A percentile compares a stretch with the other conserved stretches of the same genome.
Conservation (phyloP, 352 stramenopile genomes). For the Achlya hypogyna region DNA sequence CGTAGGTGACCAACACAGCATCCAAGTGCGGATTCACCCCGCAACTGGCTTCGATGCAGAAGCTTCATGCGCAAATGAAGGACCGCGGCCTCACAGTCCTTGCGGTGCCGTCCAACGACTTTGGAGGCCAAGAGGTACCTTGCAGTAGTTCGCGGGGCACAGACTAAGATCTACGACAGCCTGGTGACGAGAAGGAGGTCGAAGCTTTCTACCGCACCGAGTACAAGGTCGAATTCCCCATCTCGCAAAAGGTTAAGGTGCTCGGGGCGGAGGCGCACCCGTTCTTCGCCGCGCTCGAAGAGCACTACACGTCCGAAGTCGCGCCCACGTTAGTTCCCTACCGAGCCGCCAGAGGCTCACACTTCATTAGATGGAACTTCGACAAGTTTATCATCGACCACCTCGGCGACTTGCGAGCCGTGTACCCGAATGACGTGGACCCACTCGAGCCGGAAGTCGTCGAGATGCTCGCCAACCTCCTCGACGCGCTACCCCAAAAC, state of each 20-base stretch:
- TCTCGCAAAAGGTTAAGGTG: slow-evolving; percentile 42
- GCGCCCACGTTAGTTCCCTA: slow-evolving; percentile 36
- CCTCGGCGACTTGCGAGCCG: slow-evolving; percentile 43
- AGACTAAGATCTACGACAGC: neutral
- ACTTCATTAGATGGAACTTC: slow-evolving; percentile 53
- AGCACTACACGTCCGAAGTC: slow-evolving; percentile 53
- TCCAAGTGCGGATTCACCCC: slow-evolving; percentile 41
- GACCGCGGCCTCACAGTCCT: slow-evolving; percentile 41
- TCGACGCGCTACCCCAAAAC: slow-evolving; percentile 33
- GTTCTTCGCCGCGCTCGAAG: slow-evolving; percentile 54
- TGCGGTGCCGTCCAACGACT: slow-evolving; percentile 62
- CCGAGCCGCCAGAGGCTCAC: neutral
- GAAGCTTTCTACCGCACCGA: slow-evolving; percentile 30
- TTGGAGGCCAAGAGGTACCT: slow-evolving; percentile 45
- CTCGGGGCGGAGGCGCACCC: slow-evolving; percentile 37
- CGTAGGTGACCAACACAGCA: slow-evolving; percentile 46
- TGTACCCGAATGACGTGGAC: slow-evolving; percentile 70
- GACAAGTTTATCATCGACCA: slow-evolving; percentile 74
- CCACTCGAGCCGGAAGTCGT: slow-evolving; percentile 47
- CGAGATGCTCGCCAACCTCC: slow-evolving; percentile 50
- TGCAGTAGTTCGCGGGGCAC: neutral
- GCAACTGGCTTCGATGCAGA: slow-evolving; percentile 46
- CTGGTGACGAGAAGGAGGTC: slow-evolving; percentile 32
- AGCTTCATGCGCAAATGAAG: slow-evolving; percentile 38
- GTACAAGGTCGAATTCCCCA: slow-evolving; percentile 42